Base-by-base conservation (phyloP, 2,329 filamentous ascomycete genomes). In the Claviceps quebecensis region DNA sequence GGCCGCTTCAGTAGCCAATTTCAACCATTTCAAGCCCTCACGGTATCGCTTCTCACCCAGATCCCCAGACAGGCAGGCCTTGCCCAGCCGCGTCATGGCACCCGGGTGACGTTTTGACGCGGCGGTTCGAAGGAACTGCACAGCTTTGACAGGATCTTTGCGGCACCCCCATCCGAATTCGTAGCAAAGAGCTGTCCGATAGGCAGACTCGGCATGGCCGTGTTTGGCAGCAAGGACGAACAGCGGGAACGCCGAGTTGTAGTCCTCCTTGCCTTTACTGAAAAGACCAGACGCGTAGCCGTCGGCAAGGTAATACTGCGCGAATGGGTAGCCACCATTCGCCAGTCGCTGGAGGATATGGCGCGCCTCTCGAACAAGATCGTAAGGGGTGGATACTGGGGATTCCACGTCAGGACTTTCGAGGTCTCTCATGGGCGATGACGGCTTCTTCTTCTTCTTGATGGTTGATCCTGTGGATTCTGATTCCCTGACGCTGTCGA, bases 111-210 rank as follows among this genome's bases (percentile, higher is more conserved):
- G 87, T 67, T 96, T 97, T 6, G 90, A 87, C 2, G 93, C 90
- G 9, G 90, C 86, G 55, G 86, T 84, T 51, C 91, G 84, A 63
- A 95, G 86, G 66, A 93, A 98, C 64, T 97, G 90, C 1, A 94
- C 86, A 44, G 93, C 91, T 69, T 96, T 96, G 48, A 85, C 81
- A 52, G 86, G 85, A 61, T 96, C 89, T 61, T 88, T 88, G 52
- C 88, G 83, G 61, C 85, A 94, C 41, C 93, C 93, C 93, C 93
- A 98, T 55, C 90, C 93, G 67, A 96, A 97, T 67, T 98, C 93
- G 70, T 97, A 97, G 71, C 90, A 96, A 52, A 98, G 75, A 16
- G 86, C 93, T 49, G 91, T 85, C 51, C 93, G 86, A 68, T 96
- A 98, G 38, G 84, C 90, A 52, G 93, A 93, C 71, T 98, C 93